Percentiles rank a stretch among this genome's conserved stretches.
Evolutionary conservation across 805 yeast species (phyloP).

Genomic region (Schizosaccharomyces octosporus): DNA sequence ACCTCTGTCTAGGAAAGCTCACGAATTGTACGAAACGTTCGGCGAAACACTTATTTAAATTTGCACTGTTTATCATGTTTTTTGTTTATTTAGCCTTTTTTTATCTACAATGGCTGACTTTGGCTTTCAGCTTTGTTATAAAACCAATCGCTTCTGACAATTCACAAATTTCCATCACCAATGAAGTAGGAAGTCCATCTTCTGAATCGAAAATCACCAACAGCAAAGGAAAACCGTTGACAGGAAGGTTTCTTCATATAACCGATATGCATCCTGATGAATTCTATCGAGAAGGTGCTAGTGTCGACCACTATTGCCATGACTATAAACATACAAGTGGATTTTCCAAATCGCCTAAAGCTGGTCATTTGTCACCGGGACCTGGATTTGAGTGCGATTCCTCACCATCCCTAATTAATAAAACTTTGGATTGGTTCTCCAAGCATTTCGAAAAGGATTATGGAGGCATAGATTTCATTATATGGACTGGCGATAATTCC

Average conservation of each 20-base stretch:
- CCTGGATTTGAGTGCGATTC: constrained; percentile 34
- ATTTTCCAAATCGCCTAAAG: constrained; percentile 15
- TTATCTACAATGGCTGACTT: too few relatives aligned
- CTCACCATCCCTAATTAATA: constrained; percentile 34
- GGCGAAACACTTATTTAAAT: too few relatives aligned
- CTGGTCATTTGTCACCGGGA: constrained; percentile 23
- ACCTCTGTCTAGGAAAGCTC: too few relatives aligned
- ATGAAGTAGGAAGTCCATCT: too few relatives aligned
- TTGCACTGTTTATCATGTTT: too few relatives aligned
- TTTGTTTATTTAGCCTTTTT: too few relatives aligned
- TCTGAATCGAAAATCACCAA: not conserved
- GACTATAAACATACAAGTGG: constrained; percentile 27
- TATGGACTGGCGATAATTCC: constrained; percentile 81
- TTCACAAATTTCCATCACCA: too few relatives aligned
- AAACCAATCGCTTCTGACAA: too few relatives aligned
- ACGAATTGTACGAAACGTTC: too few relatives aligned
- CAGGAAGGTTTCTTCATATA: constrained; percentile 62
- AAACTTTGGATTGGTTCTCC: constrained; percentile 36
- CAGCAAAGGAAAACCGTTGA: not conserved
- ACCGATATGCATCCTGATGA: constrained; percentile 78
- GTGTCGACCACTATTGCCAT: constrained; percentile 34
- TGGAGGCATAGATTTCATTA: constrained; percentile 39
- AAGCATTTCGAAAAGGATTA: not conserved
- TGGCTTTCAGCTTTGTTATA: too few relatives aligned
- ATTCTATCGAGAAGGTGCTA: constrained; percentile 28